Evolutionary conservation across 2,329 filamentous ascomycete genomes (phyloP).

Genomic region (Xylaria multiplex): DNA sequence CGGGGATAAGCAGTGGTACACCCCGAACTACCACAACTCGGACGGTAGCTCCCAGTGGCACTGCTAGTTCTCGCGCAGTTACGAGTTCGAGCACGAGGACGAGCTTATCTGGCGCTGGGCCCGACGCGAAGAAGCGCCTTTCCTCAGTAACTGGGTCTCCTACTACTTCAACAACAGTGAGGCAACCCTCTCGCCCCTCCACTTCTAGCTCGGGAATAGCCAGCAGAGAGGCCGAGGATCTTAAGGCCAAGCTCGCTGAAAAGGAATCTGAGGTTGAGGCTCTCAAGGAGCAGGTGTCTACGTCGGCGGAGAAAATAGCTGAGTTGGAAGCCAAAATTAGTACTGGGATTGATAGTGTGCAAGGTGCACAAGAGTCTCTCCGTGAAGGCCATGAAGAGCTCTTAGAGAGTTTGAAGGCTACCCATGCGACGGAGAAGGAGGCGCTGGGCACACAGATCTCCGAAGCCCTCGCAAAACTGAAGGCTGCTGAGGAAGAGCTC

Average conservation of each 20-base stretch:
- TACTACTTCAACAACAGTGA: conserved; percentile 51
- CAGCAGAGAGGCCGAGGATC: conserved; percentile 67
- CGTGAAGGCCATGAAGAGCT: conserved; percentile 57
- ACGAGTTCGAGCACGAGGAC: conserved; percentile 49
- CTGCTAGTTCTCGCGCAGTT: conserved; percentile 42
- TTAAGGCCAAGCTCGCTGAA: conserved; percentile 68
- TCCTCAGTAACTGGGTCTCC: conserved; percentile 59
- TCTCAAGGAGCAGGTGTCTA: conserved; percentile 65
- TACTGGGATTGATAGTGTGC: conserved; percentile 51
- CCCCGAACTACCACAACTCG: conserved; percentile 52
- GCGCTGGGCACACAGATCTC: conserved; percentile 59
- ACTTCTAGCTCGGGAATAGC: conserved; percentile 53
- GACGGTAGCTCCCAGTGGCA: conserved; percentile 52
- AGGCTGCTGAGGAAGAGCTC: conserved; percentile 61
- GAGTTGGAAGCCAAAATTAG: conserved; percentile 64
- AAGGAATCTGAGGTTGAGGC: conserved; percentile 67
- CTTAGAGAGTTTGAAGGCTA: conserved; percentile 60
- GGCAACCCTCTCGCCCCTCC: conserved; percentile 57
- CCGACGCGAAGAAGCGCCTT: conserved; percentile 67
- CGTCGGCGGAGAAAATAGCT: conserved; percentile 65
- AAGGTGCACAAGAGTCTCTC: conserved; percentile 55
- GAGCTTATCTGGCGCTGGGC: conserved; percentile 51
- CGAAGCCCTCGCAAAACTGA: conserved; percentile 62
- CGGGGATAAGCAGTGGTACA: conserved; percentile 42
- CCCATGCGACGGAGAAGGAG: conserved; percentile 61